These are phyloP conservation scores for Fomitopsis pulvina DNA, from an alignment of 768 basidiomycete species.

Conservation along the genomic window DNA sequence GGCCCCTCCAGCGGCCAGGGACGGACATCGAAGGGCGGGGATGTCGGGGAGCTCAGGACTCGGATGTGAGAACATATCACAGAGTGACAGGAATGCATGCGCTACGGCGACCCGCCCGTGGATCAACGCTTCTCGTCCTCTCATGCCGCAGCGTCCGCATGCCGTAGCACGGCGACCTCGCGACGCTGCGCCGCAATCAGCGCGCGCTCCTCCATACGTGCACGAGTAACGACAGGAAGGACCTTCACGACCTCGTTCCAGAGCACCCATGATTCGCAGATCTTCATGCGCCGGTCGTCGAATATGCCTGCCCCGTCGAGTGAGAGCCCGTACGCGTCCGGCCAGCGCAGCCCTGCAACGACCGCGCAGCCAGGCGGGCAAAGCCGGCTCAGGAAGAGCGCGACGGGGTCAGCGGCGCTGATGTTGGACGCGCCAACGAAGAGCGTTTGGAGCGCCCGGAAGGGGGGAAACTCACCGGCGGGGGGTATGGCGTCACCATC, in stretches of 20 bases:
- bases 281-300: constrained; percentile 12
- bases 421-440: constrained; percentile 49
- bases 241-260: constrained; percentile 21
- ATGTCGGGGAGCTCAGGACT: no score
- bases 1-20: no score
- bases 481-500: constrained; percentile 22
- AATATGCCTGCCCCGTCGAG: constrained; percentile 19
- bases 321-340: constrained; percentile 22
- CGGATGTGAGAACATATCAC: no score
- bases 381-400: constrained; percentile 50
- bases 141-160: constrained; percentile 5
- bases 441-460: constrained; percentile 25
- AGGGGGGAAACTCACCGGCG: constrained; percentile 7
- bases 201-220: constrained; percentile 17
- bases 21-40: no score
- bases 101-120: no score
- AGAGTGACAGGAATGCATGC: no score
- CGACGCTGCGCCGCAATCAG: constrained; percentile 8
- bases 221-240: constrained; percentile 18
- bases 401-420: constrained; percentile 33
- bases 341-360: constrained; percentile 48
- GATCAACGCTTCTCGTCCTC: no score
- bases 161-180: constrained; percentile 9
- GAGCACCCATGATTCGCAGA: constrained; percentile 17
- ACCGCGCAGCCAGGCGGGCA: constrained; percentile 38